Base-by-base conservation (phyloP, 1,284 basidiomycete species). In the Leccinum pseudoinsigne region DNA sequence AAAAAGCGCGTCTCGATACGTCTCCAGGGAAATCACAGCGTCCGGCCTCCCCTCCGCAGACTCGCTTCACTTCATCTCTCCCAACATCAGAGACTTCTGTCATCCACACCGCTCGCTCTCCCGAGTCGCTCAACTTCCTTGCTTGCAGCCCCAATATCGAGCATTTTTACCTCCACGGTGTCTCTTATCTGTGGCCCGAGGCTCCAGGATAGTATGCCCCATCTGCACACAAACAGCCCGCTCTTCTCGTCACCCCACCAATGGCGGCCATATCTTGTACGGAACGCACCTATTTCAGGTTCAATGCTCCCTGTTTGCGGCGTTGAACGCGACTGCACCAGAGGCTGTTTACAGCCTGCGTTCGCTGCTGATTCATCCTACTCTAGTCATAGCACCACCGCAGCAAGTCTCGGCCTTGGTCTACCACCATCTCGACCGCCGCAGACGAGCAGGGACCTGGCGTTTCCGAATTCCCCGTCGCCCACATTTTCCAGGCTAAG, bases 401-500 rank as follows among this genome's bases (percentile, higher is more conserved):
- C 74, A 45, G 75, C 76, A 10, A 71, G 71, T 21, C 75, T 81
- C 26, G 82, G 82, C 23, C 80, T 88, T 6, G 83, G 83, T 0
- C 80, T 82, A n/a, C 83, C 81, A 11, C 73, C 77, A 28, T 72
- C 79, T 58, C 81, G 87, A 14, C 85, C 83, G 69, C 81, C 5
- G 80, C 84, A 63, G 87, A 88, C 63, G 86, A 84, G 10, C 82
- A 85, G 62, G 84, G 82, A 9, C 81, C 86, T 3, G 84, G 83
- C 16, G 88, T 93, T 7, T 93, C 94, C 0, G 90, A 96, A 67
- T 84, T 98, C 63, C 97, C 92, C 70, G 96, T 99, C 64, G 87
- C 98, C 59, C 90, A 96, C n/a, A 88, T 98, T 57, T 99, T 99
- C 36, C 36, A 36, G 36, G 36, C 36, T 12, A 36, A 36, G 36